Percentiles rank a stretch among this genome's conserved stretches.
These are phyloP conservation scores for Stagonosporopsis rhizophila DNA, from an alignment of 2,329 filamentous ascomycete species.

Conservation along the genomic window DNA sequence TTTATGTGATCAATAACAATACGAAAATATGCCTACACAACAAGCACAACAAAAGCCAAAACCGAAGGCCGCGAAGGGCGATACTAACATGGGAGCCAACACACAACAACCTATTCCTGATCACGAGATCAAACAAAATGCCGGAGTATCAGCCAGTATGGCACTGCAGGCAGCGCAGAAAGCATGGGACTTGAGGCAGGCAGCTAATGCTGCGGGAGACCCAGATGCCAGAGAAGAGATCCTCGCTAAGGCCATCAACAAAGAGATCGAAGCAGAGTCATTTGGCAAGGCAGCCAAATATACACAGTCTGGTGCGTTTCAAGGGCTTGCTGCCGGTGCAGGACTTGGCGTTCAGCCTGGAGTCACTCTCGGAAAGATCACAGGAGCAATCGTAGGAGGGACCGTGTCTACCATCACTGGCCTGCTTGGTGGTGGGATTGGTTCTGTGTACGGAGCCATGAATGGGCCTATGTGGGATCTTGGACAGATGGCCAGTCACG, in stretches of 20 bases:
- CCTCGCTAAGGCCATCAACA: conserved; percentile 50
- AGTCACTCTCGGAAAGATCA: conserved; percentile 45
- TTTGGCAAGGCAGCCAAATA: conserved; percentile 53
- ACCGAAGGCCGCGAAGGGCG: conserved; percentile 8
- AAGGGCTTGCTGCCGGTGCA: conserved; percentile 50
- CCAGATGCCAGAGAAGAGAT: conserved; percentile 49
- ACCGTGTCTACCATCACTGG: conserved; percentile 44
- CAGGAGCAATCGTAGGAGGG: conserved; percentile 47
- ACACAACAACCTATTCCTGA: conserved; percentile 38
- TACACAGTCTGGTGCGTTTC: conserved; percentile 49
- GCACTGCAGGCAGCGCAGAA: conserved; percentile 49
- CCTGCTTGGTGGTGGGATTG: conserved; percentile 45
- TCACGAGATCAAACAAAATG: conserved; percentile 50
- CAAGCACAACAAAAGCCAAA: conserved; percentile 14
- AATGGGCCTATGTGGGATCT: conserved; percentile 46
- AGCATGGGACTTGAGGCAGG: conserved; percentile 50
- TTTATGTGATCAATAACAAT: background rate
- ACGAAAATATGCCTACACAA: background rate
- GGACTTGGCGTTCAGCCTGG: conserved; percentile 48
- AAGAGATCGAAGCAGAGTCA: conserved; percentile 51
- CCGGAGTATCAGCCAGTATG: conserved; percentile 47
- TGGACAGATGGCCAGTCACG: conserved; percentile 47
- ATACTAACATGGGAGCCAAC: conserved; percentile 21
- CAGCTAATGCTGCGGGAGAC: conserved; percentile 49
- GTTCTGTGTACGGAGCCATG: conserved; percentile 47